Conservation (phyloP, 495 filamentous ascomycete genomes). For the Aspergillus nanangensis region DNA sequence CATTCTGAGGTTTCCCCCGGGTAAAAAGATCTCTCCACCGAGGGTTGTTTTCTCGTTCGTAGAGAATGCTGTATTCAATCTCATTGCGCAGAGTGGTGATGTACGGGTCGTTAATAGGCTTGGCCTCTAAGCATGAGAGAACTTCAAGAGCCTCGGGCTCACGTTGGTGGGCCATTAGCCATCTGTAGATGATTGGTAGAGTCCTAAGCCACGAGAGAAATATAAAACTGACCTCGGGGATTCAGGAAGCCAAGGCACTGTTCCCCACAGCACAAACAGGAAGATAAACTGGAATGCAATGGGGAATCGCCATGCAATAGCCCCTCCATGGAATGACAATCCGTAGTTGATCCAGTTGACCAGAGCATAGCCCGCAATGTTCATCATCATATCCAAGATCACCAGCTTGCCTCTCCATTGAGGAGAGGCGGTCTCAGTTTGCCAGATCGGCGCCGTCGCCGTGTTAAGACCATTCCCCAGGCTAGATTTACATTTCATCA, state of each 20-base stretch:
- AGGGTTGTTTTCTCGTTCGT: slow-evolving; percentile 42
- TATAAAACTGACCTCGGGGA: no score
- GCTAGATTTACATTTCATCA: no score
- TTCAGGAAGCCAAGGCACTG: slow-evolving; percentile 52
- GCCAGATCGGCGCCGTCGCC: slow-evolving; percentile 61
- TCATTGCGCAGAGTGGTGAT: slow-evolving; percentile 39
- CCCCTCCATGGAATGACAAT: slow-evolving; percentile 41
- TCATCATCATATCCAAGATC: slow-evolving; percentile 57
- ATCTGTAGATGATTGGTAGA: no score
- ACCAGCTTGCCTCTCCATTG: slow-evolving; percentile 58
- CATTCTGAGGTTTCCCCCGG: slow-evolving; percentile 32
- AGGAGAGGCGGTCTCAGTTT: slow-evolving; percentile 57
- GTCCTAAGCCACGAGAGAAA: no score
- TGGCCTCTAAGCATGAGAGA: slow-evolving; percentile 21
- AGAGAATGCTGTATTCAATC: slow-evolving; percentile 40
- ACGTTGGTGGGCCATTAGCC: not conserved
- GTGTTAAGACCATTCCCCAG: slow-evolving; percentile 63
- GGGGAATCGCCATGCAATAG: slow-evolving; percentile 49
- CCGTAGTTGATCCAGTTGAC: slow-evolving; percentile 57
- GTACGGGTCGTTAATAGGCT: slow-evolving; percentile 37
- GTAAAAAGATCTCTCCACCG: slow-evolving; percentile 42
- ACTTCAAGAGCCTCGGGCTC: not conserved
- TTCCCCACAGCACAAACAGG: slow-evolving; percentile 43
- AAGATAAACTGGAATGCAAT: slow-evolving; percentile 53
- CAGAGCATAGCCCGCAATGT: slow-evolving; percentile 53